Percentiles rank a stretch among this genome's conserved stretches.
These are phyloP conservation scores for Leucaena leucocephala DNA, from an alignment of 306 rosid genomes.

Conservation along the genomic window DNA sequence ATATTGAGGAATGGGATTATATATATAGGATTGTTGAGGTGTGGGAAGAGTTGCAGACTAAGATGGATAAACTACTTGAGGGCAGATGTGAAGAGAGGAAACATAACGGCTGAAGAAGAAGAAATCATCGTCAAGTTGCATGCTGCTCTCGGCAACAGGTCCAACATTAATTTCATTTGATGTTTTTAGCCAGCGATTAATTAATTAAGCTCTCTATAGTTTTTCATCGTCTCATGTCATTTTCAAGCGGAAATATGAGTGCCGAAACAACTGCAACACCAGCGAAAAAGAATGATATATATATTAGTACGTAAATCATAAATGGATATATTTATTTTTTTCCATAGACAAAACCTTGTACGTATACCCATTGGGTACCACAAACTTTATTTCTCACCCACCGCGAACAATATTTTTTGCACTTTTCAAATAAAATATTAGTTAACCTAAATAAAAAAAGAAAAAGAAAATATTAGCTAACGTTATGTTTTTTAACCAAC, in stretches of 20 bases:
- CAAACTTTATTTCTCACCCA: conserved; percentile 7
- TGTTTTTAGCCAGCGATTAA: neutral
- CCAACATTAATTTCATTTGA: neutral
- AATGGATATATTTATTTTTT: neutral
- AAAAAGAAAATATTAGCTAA: no score
- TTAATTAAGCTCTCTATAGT: neutral
- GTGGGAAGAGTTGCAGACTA: conserved; percentile 88
- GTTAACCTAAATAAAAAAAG: no score
- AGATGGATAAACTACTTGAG: conserved; percentile 92
- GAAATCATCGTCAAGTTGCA: conserved; percentile 82
- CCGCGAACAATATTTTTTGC: neutral
- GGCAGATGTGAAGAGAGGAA: conserved; percentile 87
- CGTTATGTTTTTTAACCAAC: no score
- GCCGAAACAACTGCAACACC: neutral
- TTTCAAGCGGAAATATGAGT: neutral
- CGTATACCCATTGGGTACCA: neutral
- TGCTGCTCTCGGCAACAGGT: conserved; percentile 78
- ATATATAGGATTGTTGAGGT: conserved; percentile 49
- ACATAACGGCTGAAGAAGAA: conserved; percentile 79
- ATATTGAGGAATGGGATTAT: neutral
- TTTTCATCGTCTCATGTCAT: neutral
- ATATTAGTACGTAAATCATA: neutral
- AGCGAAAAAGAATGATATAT: neutral
- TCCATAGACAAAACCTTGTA: neutral
- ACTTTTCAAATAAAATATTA: no score